phyloP scores from a whole-genome alignment of 345 rosid species.

The Corchorus capsularis region DNA sequence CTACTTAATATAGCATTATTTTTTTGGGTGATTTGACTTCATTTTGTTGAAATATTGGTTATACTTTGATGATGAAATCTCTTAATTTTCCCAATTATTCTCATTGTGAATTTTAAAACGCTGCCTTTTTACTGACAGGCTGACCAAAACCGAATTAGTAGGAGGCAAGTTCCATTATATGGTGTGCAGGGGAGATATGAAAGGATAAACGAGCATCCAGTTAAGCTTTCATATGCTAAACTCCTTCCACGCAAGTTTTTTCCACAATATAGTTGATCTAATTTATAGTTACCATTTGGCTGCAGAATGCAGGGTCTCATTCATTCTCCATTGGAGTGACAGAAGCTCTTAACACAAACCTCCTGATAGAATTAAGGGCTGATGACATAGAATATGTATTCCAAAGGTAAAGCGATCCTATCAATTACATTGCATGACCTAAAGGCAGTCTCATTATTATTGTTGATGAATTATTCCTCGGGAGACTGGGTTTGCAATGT shows the following conservation, averaged over 20 bases:
- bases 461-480: not conserved
- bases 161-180: slow-evolving; percentile 76
- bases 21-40: not conserved
- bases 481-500: not conserved
- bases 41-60: not conserved
- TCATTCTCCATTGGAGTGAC: slow-evolving; percentile 92
- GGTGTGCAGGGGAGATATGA: slow-evolving; percentile 84
- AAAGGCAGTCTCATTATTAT: not conserved
- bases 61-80: not conserved
- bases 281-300: slow-evolving; percentile 13
- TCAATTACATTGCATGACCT: not conserved
- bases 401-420: slow-evolving; percentile 54
- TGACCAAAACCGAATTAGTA: slow-evolving; percentile 61
- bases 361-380: slow-evolving; percentile 78
- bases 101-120: slow-evolving; percentile 7
- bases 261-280: slow-evolving; percentile 8
- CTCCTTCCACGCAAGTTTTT: not conserved
- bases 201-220: slow-evolving; percentile 96
- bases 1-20: not conserved
- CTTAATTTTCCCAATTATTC: not conserved
- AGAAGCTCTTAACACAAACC: slow-evolving; percentile 86
- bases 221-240: slow-evolving; percentile 38
- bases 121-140: slow-evolving; percentile 55
- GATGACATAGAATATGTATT: slow-evolving; percentile 94
- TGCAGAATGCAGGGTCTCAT: slow-evolving; percentile 81